phyloP scores from a whole-genome alignment of 306 rosid species.

The Cucurbita ficifolia region DNA sequence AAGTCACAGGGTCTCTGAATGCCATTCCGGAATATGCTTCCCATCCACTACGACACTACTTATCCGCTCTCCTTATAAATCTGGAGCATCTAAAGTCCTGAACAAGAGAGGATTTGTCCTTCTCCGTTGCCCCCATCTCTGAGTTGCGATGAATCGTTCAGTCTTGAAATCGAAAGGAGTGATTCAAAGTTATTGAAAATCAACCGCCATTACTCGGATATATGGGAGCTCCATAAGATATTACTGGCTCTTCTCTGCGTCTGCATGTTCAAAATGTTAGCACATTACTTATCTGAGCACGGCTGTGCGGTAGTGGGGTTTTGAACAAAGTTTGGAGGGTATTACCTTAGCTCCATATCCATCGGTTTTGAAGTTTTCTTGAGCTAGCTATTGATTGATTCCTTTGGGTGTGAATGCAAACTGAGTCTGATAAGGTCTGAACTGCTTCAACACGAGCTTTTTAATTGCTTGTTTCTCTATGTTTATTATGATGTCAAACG shows the following conservation, averaged over 20 bases:
- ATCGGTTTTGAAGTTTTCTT: background rate
- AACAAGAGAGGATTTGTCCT: background rate
- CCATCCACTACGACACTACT: background rate
- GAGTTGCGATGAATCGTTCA: background rate
- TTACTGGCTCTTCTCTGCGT: background rate
- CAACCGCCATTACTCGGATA: background rate
- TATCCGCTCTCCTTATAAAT: background rate
- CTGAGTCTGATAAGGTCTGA: background rate
- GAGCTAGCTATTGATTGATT: background rate
- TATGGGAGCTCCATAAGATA: background rate
- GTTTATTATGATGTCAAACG: background rate
- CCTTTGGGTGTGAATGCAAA: background rate
- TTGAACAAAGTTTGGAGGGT: background rate
- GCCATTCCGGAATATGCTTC: background rate
- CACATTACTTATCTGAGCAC: background rate
- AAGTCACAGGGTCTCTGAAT: background rate
- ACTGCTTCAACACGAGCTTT: background rate
- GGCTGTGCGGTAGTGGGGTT: background rate
- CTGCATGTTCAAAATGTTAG: background rate
- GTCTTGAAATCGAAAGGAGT: no score
- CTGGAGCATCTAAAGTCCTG: background rate
- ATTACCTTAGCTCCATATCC: background rate
- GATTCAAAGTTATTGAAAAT: no score
- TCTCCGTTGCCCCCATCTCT: background rate
- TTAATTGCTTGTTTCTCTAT: no score